Evolutionary conservation across 2,329 filamentous ascomycete species (phyloP).

Genomic region (Ascochyta fabae): DNA sequence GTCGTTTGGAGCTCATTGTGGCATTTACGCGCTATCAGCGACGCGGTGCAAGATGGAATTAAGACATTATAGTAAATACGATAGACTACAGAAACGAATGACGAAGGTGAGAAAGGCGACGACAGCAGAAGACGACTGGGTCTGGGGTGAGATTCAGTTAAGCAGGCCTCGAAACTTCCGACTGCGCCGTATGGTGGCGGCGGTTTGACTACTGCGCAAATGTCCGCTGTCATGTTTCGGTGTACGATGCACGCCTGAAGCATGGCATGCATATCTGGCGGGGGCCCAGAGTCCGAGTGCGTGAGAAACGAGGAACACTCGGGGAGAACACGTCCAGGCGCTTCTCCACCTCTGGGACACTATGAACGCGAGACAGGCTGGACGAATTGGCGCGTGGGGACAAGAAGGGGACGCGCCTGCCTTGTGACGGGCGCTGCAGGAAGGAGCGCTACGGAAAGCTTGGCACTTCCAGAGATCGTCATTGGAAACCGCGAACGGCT

Average conservation of each 20-base stretch:
- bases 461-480: not conserved
- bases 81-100: not conserved
- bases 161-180: conserved; percentile 13
- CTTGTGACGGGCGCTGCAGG: conserved; percentile 10
- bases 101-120: not conserved
- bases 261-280: conserved; percentile 11
- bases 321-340: not conserved
- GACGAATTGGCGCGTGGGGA: conserved; percentile 9
- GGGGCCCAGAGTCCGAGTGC: conserved; percentile 3
- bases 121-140: not conserved
- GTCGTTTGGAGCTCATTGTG: conserved; percentile 50
- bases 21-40: conserved; percentile 2
- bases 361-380: conserved; percentile 3
- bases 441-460: not conserved
- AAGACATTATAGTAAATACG: conserved; percentile 11
- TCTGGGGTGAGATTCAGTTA: conserved; percentile 5
- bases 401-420: conserved; percentile 9
- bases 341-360: not conserved
- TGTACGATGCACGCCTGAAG: conserved; percentile 8
- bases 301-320: conserved; percentile 6
- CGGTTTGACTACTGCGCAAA: conserved; percentile 15
- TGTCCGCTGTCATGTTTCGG: conserved; percentile 23
- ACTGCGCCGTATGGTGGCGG: conserved; percentile 7
- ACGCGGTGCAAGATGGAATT: not conserved
- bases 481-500: conserved; percentile 17